A percentile compares a stretch with the other conserved stretches of the same genome.
phyloP scores from a whole-genome alignment of 306 rosid genomes.

The Carpinus viminea region DNA sequence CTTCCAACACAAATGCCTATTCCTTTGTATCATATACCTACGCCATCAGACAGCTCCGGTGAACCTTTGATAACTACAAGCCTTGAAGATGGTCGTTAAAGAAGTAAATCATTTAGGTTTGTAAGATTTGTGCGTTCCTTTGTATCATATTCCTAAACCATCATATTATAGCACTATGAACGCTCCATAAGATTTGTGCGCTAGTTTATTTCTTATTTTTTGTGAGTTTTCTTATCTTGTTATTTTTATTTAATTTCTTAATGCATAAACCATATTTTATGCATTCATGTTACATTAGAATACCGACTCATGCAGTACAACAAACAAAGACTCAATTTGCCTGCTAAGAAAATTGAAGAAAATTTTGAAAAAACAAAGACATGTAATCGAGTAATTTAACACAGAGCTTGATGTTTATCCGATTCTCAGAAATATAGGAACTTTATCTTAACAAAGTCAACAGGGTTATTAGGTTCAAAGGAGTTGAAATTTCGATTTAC shows the following conservation, averaged over 20 bases:
- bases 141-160: no score
- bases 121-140: no score
- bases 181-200: no score
- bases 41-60: neutral
- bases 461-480: neutral
- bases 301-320: neutral
- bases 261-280: neutral
- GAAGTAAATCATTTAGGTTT: no score
- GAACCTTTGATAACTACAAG: no score
- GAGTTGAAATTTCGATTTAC: neutral
- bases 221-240: no score
- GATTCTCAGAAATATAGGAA: neutral
- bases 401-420: neutral
- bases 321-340: neutral
- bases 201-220: no score
- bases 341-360: neutral
- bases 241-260: neutral
- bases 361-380: neutral
- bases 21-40: neutral
- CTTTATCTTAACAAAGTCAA: neutral
- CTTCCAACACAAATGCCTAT: constrained; percentile 1
- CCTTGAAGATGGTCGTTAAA: no score
- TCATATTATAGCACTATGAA: no score
- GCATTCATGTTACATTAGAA: neutral
- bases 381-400: neutral